phyloP scores from a whole-genome alignment of 257 asterid species.

The Solanum etuberosum region DNA sequence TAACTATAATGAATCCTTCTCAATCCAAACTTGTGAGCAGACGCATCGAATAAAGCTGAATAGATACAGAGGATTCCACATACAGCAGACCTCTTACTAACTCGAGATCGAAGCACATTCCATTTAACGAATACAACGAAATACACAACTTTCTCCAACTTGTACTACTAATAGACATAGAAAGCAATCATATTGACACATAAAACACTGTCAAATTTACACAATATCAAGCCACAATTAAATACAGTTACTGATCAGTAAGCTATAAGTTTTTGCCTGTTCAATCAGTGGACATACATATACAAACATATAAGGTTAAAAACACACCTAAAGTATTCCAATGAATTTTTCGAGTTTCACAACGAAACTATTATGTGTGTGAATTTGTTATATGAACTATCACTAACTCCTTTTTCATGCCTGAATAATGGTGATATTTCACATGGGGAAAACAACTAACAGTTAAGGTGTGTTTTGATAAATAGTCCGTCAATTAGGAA shows the following conservation, averaged over 20 bases:
- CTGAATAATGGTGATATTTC: not conserved
- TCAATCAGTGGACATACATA: not conserved
- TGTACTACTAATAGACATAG: not conserved
- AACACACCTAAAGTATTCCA: not conserved
- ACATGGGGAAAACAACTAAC: no score
- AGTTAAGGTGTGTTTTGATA: not conserved
- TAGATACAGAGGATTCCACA: not conserved
- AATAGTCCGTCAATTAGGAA: not conserved
- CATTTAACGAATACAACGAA: not conserved
- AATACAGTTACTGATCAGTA: not conserved
- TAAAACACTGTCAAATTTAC: not conserved
- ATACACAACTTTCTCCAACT: not conserved
- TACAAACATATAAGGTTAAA: not conserved
- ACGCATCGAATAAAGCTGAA: not conserved
- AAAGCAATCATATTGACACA: not conserved
- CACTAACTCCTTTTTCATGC: not conserved
- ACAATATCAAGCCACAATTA: not conserved
- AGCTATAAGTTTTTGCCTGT: not conserved
- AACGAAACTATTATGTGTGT: not conserved
- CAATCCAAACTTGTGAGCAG: not conserved
- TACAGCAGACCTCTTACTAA: not conserved
- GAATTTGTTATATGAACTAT: not conserved
- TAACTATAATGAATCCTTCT: not conserved
- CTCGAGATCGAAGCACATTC: not conserved
- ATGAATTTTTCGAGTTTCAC: not conserved